Base-by-base conservation (phyloP, 2,329 filamentous ascomycete genomes). In the Aspergillus ustus region DNA sequence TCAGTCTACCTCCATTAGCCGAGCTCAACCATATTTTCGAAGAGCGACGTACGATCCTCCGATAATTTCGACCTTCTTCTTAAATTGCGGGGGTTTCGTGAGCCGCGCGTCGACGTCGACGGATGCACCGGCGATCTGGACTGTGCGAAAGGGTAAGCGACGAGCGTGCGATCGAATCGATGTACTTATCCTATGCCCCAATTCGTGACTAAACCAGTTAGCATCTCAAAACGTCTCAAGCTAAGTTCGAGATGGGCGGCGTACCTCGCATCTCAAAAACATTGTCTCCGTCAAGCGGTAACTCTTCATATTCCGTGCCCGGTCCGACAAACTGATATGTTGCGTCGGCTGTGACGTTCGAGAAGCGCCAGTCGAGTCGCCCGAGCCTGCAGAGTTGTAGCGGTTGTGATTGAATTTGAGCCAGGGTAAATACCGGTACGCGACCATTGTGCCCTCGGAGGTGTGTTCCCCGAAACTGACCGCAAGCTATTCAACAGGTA, bases 361-460 rank as follows among this genome's bases (percentile, higher is more conserved):
- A 86, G 68, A 88, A 84, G 59, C 79, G 76, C 86, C 86, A 89
- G 68, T 87, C 85, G 54, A 85, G 80, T 3, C 84, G 84, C 45
- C 80, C 80, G 28, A 87, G 77, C n/a, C 85, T 82, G 48, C 37
- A 8, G 15, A 59, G 2, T 25, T 17, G 58, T 59, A 60, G 52
- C 44, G 49, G 28, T 44, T 43, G n/a, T 6, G 19, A n/a, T 4
- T 13, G 19, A 15, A 25, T 15, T 28, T 25, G 7, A 43, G 11
- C 20, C 13, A 15, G 5, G 25, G 17, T n/a, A 44, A 56, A 29
- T 68, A 74, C 72, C 72, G 66, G 70, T 86, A 88, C 5, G 81
- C 85, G 31, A 89, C 74, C 2, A 88, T 77, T 13, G 83, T 83
- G 15, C 77, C 78, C 56, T 80, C 72, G 15, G 77, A 78, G 9